Conservation (phyloP, 1,139 yeast species). For the Yamadazyma kanchanaburiensis region DNA sequence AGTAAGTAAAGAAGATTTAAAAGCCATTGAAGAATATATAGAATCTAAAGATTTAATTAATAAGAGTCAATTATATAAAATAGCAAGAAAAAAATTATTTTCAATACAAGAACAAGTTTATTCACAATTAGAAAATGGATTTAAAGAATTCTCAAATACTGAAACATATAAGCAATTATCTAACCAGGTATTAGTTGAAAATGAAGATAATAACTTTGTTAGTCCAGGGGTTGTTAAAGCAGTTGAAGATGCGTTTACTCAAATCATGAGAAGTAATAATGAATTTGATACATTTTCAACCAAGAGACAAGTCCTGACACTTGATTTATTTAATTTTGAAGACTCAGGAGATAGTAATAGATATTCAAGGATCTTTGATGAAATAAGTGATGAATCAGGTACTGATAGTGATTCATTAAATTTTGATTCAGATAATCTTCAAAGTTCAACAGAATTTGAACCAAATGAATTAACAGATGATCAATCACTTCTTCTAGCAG, state of each 20-base stretch:
- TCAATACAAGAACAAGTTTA: slow-evolving; percentile 53
- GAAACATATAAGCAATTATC: slow-evolving; percentile 8
- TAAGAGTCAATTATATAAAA: slow-evolving; percentile 24
- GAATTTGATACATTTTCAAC: slow-evolving; percentile 11
- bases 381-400: slow-evolving; percentile 33
- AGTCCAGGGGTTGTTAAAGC: slow-evolving; percentile 49
- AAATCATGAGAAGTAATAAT: slow-evolving; percentile 45
- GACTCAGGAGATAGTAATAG: slow-evolving; percentile 19
- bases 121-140: slow-evolving; percentile 23
- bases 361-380: slow-evolving; percentile 33
- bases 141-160: slow-evolving; percentile 14
- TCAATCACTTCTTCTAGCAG: slow-evolving; percentile 45
- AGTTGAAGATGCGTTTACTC: slow-evolving; percentile 67
- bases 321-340: slow-evolving; percentile 29
- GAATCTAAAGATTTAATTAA: slow-evolving; percentile 12
- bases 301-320: slow-evolving; percentile 14
- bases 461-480: slow-evolving; percentile 7
- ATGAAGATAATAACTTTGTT: slow-evolving; percentile 20
- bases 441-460: slow-evolving; percentile 12
- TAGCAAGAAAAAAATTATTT: slow-evolving; percentile 57
- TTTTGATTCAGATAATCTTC: slow-evolving; percentile 18
- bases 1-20: slow-evolving; percentile 8
- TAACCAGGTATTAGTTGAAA: neutral
- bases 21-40: slow-evolving; percentile 27
- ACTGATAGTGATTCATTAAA: slow-evolving; percentile 30